Conservation (phyloP, 306 rosid genomes). For the Ceratonia siliqua region DNA sequence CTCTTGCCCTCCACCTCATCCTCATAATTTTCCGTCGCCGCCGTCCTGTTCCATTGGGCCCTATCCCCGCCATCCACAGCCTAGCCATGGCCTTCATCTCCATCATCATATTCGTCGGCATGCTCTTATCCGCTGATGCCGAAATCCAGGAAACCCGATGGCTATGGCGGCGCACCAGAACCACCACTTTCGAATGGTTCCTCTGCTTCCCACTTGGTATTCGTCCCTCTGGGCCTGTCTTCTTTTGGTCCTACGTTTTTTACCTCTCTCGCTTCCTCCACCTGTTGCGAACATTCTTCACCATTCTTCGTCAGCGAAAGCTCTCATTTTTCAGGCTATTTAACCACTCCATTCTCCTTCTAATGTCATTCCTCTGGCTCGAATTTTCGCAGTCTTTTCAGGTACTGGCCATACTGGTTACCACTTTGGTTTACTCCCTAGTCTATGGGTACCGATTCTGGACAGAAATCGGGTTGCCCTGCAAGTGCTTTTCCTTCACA, state of each 20-base stretch:
- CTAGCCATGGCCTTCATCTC: conserved; percentile 55
- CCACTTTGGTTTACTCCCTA: conserved; percentile 44
- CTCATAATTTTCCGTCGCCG: conserved; percentile 39
- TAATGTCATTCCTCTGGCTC: conserved; percentile 75
- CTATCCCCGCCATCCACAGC: conserved; percentile 66
- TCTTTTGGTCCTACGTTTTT: conserved; percentile 80
- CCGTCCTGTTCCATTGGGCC: conserved; percentile 56
- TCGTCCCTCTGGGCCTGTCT: conserved; percentile 74
- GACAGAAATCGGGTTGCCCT: conserved; percentile 53
- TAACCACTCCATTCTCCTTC: conserved; percentile 49
- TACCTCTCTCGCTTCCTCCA: conserved; percentile 75
- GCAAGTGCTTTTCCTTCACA: conserved; percentile 40
- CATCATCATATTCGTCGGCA: conserved; percentile 51
- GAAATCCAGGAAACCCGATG: conserved; percentile 71
- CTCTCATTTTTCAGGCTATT: conserved; percentile 52
- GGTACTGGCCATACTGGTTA: conserved; percentile 56
- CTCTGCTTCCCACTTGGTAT: conserved; percentile 82
- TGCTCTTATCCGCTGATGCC: conserved; percentile 56
- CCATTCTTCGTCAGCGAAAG: conserved; percentile 51
- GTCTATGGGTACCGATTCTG: conserved; percentile 64
- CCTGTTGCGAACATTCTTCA: conserved; percentile 55
- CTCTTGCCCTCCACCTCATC: conserved; percentile 44
- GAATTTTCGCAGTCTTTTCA: conserved; percentile 78
- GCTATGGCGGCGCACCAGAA: conserved; percentile 68
- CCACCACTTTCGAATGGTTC: conserved; percentile 69